A percentile compares a stretch with the other conserved stretches of the same genome.
phyloP scores from a whole-genome alignment of 164 flowering plant genomes.

The Dillenia turbinata region DNA sequence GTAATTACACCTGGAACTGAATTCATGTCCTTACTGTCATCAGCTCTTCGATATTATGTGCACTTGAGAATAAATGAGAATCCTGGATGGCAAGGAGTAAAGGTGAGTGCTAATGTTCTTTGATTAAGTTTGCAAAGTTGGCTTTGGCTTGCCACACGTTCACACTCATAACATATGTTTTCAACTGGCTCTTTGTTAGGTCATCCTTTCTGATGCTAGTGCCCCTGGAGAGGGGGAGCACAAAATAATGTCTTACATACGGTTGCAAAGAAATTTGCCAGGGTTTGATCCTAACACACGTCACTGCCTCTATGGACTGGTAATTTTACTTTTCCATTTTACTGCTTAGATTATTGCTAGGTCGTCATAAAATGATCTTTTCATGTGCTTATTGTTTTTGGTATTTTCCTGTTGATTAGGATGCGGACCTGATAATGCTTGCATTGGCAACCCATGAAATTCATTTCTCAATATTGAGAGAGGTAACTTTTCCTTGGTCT shows the following conservation, averaged over 20 bases:
- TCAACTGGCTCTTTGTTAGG: conserved; percentile 22
- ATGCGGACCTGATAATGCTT: conserved; percentile 72
- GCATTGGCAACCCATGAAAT: conserved; percentile 65
- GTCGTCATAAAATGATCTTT: too few relatives aligned
- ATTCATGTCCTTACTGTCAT: conserved; percentile 48
- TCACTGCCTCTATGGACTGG: conserved; percentile 74
- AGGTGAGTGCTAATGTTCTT: conserved; percentile 25
- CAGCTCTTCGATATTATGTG: conserved; percentile 42
- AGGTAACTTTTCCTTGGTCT: conserved; percentile 21
- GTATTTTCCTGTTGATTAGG: conserved; percentile 26
- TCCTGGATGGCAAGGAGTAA: conserved; percentile 46
- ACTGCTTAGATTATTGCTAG: background rate
- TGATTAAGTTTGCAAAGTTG: too few relatives aligned
- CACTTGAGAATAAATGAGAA: conserved; percentile 34
- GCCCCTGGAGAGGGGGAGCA: conserved; percentile 80
- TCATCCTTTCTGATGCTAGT: conserved; percentile 63
- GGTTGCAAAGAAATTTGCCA: conserved; percentile 45
- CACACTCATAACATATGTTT: background rate
- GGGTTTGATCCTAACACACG: conserved; percentile 64
- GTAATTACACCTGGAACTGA: conserved; percentile 66
- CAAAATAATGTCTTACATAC: conserved; percentile 60
- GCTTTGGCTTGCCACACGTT: background rate
- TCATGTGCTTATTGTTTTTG: too few relatives aligned
- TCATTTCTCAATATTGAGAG: conserved; percentile 65
- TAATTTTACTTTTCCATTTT: conserved; percentile 11